Evolutionary conservation across 805 yeast genomes (phyloP).

Genomic region (Diddensiella caesifluorescens): DNA sequence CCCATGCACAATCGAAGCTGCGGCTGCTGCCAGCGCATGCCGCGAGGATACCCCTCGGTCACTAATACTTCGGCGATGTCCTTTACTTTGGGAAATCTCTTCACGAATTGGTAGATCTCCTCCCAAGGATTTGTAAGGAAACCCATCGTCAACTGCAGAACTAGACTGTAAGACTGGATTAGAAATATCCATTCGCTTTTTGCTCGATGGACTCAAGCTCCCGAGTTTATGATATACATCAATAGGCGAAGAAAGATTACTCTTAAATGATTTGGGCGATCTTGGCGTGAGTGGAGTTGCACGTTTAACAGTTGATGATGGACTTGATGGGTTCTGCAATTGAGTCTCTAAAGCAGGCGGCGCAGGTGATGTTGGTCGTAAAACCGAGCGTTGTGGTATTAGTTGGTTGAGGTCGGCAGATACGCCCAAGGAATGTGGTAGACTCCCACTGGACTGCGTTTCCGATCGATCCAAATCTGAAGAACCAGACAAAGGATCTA

Average conservation of each 20-base stretch:
- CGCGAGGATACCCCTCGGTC: slow-evolving; percentile 9
- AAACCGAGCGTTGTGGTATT: slow-evolving; percentile 19
- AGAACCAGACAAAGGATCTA: background rate
- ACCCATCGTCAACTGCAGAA: slow-evolving; percentile 1
- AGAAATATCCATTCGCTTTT: slow-evolving; percentile 3
- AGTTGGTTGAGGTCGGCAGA: slow-evolving; percentile 2
- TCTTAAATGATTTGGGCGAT: background rate
- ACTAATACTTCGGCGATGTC: slow-evolving; percentile 13
- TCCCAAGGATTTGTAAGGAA: slow-evolving; percentile 1
- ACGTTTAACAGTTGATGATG: background rate
- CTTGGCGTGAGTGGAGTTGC: slow-evolving; percentile 3
- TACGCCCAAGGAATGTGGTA: slow-evolving; percentile 1
- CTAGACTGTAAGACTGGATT: slow-evolving; percentile 9
- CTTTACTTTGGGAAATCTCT: background rate
- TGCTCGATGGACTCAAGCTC: background rate
- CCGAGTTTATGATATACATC: background rate
- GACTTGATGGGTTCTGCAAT: background rate
- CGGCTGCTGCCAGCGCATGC: slow-evolving; percentile 4
- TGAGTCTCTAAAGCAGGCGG: slow-evolving; percentile 8
- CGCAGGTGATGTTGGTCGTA: slow-evolving; percentile 19
- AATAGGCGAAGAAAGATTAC: slow-evolving; percentile 3
- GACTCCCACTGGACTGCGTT: too few relatives aligned
- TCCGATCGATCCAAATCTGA: too few relatives aligned
- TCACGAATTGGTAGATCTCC: background rate
- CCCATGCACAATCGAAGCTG: slow-evolving; percentile 1